Evolutionary conservation across 176 grass and related monocot species (phyloP).

Genomic region (Rhipidocladum racemiflorum): DNA sequence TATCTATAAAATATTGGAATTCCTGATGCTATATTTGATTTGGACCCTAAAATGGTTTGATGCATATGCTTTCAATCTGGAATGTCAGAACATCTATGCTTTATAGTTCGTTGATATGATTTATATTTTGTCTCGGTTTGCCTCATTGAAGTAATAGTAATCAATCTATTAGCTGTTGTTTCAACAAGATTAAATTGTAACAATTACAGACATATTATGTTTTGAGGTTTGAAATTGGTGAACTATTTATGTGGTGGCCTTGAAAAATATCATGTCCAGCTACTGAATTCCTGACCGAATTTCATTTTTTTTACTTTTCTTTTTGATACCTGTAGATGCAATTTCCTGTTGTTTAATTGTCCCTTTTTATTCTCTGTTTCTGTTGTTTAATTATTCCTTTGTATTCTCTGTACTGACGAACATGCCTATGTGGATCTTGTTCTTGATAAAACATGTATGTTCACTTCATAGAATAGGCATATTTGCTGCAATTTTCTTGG

Average conservation of each 20-base stretch:
- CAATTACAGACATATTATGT: not conserved
- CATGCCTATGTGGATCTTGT: not conserved
- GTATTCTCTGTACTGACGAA: not conserved
- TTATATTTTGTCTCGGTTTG: not conserved
- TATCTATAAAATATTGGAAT: not conserved
- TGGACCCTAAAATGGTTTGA: constrained; percentile 6
- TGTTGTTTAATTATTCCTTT: not conserved
- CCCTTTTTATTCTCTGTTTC: not conserved
- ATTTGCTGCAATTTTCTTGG: not conserved
- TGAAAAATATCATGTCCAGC: not conserved
- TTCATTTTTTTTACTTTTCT: not conserved
- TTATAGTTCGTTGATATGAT: not conserved
- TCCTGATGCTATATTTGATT: not conserved
- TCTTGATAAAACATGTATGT: not conserved
- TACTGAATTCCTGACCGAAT: not conserved
- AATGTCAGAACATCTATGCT: not conserved
- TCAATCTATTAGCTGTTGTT: not conserved
- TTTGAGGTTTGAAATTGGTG: not conserved
- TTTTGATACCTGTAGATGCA: not conserved
- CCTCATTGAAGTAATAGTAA: not conserved
- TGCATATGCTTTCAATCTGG: not conserved
- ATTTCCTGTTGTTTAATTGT: not conserved
- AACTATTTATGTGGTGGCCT: not conserved
- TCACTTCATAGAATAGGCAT: not conserved
- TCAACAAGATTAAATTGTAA: not conserved